Evolutionary conservation across 1,284 basidiomycete species (phyloP), one percentile per base, ranked within the genome.

Genomic region (Melampsora abietis-canadensis): DNA sequence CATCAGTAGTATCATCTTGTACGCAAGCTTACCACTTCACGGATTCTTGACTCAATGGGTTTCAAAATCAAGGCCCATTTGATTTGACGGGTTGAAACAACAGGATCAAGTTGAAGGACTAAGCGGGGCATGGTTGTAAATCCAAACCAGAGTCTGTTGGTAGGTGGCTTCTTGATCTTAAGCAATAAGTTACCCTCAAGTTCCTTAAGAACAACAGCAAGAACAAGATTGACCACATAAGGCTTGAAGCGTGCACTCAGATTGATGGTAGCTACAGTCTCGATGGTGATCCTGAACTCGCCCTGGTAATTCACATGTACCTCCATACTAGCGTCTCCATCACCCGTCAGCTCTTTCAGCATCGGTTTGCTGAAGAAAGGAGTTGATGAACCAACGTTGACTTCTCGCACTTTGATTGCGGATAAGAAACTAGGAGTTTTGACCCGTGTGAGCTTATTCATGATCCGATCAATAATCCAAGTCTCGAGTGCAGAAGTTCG

Each of bases 91-190:
- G 93, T 92, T 82, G 91, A 92, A 79, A 98, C 92, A 75, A 97
- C 89, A 0, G 95, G 94, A 81, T 94, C 90, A 70, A 98, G 90
- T 77, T 89, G 87, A 78, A 98, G 83, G 31, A 92, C 90, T 87
- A 98, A 90, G 80, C 88, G 88, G 0, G 96, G 95, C 82, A 88
- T 87, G 77, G 90, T 86, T n/a, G 94, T 96, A 81, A 98, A 98
- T 0, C 92, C 94, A 82, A 94, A 98, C 96, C 95, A 98, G 73
- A 98, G 86, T 44, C 95, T 90, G 81, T 91, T 95, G 80, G 90
- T 92, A 0, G 96, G 96, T 12, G 96, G 94, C n/a, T 89, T 87
- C 82, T 98, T 98, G 78, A 98, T 88, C 80, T 91, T 91, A 78
- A 98, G 84, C 24, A 94, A 84, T 62, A 98, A 81, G 80, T 96